phyloP scores from a whole-genome alignment of 164 flowering plant genomes.

The Pachysandra terminalis region DNA sequence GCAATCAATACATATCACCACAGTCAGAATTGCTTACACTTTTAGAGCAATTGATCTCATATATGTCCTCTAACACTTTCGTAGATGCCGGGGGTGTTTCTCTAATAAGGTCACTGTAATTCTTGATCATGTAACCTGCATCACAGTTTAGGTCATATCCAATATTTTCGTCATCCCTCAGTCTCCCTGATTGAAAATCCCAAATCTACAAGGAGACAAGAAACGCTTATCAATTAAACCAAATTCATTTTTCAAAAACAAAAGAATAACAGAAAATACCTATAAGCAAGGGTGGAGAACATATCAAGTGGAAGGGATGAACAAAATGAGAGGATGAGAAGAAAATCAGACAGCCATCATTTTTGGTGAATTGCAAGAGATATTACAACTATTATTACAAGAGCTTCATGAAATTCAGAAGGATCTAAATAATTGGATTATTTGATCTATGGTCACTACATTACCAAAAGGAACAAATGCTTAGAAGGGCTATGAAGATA shows the following conservation, averaged over 20 bases:
- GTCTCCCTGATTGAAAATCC: conserved; percentile 77
- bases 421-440: too few species aligned
- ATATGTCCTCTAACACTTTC: conserved; percentile 38
- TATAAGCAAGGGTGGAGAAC: too few species aligned
- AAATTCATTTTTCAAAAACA: not conserved
- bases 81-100: conserved; percentile 39
- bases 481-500: too few species aligned
- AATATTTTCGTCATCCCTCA: conserved; percentile 50
- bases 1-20: not conserved
- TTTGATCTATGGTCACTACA: too few species aligned
- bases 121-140: conserved; percentile 51
- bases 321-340: too few species aligned
- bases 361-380: too few species aligned
- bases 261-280: too few species aligned
- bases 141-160: conserved; percentile 38
- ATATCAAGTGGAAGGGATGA: too few species aligned
- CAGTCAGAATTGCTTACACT: conserved; percentile 32
- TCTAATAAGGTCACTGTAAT: conserved; percentile 47
- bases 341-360: too few species aligned
- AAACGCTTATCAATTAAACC: not conserved
- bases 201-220: conserved; percentile 60
- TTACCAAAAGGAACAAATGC: too few species aligned
- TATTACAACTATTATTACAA: too few species aligned
- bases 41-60: conserved; percentile 33
- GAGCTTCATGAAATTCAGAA: too few species aligned